Conservation (phyloP, 768 basidiomycete genomes). For the Coprinellus aureogranulatus region DNA sequence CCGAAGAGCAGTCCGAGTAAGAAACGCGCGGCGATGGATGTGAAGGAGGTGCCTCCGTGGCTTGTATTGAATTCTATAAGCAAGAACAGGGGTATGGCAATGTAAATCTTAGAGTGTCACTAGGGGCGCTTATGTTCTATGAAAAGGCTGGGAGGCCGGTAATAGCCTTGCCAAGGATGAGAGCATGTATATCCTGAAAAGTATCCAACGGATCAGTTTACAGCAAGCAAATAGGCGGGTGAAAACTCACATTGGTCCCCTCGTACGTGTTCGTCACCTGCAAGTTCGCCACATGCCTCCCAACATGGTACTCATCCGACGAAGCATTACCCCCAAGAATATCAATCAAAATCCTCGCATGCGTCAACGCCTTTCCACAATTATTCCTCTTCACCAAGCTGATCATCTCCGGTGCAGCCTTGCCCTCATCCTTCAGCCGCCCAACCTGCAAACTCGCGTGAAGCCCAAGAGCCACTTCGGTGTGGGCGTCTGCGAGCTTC, state of each 20-base stretch:
- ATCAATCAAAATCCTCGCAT: conserved; percentile 78
- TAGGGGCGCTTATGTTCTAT: too few relatives aligned
- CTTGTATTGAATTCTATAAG: too few relatives aligned
- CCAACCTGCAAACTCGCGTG: conserved; percentile 78
- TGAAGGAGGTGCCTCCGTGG: too few relatives aligned
- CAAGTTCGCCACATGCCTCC: conserved; percentile 90
- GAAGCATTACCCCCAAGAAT: conserved; percentile 93
- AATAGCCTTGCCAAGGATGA: conserved; percentile 90
- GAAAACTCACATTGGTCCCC: conserved; percentile 42
- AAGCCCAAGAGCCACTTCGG: conserved; percentile 77
- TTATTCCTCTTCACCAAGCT: conserved; percentile 95
- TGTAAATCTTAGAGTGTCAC: too few relatives aligned
- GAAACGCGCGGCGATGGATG: too few relatives aligned
- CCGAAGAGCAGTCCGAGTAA: too few relatives aligned
- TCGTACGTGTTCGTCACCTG: conserved; percentile 98
- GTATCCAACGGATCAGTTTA: neutral
- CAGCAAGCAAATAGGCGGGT: conserved; percentile 44
- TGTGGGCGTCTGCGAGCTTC: conserved; percentile 93
- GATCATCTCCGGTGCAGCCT: conserved; percentile 85
- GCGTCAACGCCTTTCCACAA: conserved; percentile 87
- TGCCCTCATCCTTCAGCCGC: conserved; percentile 77
- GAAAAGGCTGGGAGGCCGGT: conserved; percentile 87
- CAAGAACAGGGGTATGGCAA: too few relatives aligned
- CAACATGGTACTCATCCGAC: conserved; percentile 93
- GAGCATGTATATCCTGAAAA: conserved; percentile 78